These are phyloP conservation scores for Hypoxylon sp. DNA, from an alignment of 2,329 filamentous ascomycete genomes.

Conservation along the genomic window DNA sequence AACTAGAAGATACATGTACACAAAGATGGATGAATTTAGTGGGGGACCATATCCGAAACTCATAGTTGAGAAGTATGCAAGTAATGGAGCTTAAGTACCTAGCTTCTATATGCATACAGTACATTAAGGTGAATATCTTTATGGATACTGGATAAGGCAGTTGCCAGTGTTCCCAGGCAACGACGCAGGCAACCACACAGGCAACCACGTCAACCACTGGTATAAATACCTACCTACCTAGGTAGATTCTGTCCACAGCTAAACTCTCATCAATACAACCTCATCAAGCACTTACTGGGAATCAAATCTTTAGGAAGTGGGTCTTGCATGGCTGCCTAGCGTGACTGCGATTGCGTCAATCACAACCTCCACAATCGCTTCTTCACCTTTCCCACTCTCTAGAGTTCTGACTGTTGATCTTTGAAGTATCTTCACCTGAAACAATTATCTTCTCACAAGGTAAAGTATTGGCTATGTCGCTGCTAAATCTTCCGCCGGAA, in stretches of 20 bases:
- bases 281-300: no score
- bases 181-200: no score
- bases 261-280: no score
- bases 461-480: conserved; percentile 25
- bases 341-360: neutral
- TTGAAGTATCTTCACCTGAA: neutral
- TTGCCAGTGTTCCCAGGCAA: no score
- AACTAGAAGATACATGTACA: neutral
- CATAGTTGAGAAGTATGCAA: neutral
- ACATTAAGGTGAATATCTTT: no score
- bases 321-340: neutral
- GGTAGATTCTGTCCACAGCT: no score
- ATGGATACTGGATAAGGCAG: no score
- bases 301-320: no score
- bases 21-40: neutral
- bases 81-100: neutral
- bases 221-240: no score
- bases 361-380: neutral
- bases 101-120: neutral
- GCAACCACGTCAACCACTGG: no score
- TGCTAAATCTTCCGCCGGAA: conserved; percentile 32
- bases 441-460: neutral
- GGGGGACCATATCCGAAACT: neutral
- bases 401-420: neutral
- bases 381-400: neutral